phyloP scores from a whole-genome alignment of 1,139 yeast species.

The Hansenula lynferdii region DNA sequence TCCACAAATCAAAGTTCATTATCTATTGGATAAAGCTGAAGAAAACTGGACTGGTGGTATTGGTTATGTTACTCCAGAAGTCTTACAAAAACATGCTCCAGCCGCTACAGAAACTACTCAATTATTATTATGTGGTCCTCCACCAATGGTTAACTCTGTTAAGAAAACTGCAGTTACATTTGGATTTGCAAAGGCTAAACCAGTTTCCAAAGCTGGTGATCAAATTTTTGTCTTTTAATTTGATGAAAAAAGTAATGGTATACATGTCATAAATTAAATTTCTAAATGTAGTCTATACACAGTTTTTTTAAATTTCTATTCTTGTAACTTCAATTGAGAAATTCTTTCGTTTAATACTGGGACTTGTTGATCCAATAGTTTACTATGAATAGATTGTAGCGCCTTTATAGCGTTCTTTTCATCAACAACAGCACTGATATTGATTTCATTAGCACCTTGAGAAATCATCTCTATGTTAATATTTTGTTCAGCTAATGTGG shows the following conservation, averaged over 20 bases:
- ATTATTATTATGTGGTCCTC: slow-evolving; percentile 92
- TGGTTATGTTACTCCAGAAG: slow-evolving; percentile 80
- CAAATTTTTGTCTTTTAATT: slow-evolving; percentile 79
- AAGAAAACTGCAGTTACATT: slow-evolving; percentile 82
- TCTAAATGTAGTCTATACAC: background rate
- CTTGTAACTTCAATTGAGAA: slow-evolving; percentile 26
- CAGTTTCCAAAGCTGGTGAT: slow-evolving; percentile 89
- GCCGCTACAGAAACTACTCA: slow-evolving; percentile 56
- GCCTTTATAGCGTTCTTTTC: slow-evolving; percentile 83
- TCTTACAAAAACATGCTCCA: slow-evolving; percentile 64
- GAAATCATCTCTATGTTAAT: slow-evolving; percentile 97
- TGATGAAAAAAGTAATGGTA: background rate
- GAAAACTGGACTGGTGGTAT: slow-evolving; percentile 73
- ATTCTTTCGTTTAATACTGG: slow-evolving; percentile 27
- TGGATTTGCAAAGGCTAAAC: slow-evolving; percentile 85
- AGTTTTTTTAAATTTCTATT: slow-evolving; percentile 1
- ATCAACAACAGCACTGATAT: slow-evolving; percentile 91
- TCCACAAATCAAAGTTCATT: slow-evolving; percentile 60
- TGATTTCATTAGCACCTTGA: slow-evolving; percentile 97
- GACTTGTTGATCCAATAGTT: slow-evolving; percentile 45
- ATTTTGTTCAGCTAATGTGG: slow-evolving; percentile 85
- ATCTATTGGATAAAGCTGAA: slow-evolving; percentile 75
- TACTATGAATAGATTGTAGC: slow-evolving; percentile 77
- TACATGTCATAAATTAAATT: background rate
- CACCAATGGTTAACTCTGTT: slow-evolving; percentile 75